Evolutionary conservation across 257 asterid species (phyloP), one percentile per base, ranked within the genome.

Genomic region (Salvia hispanica): DNA sequence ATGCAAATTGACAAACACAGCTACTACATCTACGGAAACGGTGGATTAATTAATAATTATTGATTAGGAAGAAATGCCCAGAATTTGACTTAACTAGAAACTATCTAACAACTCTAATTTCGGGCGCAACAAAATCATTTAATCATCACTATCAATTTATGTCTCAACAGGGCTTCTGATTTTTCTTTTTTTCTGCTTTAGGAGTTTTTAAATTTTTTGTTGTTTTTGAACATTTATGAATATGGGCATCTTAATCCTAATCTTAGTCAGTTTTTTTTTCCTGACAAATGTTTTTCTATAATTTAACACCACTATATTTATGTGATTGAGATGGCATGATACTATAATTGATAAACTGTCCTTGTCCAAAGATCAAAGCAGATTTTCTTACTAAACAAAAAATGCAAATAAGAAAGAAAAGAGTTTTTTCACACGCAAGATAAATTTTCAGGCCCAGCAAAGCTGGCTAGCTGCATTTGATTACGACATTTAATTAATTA

Each of bases 271-370:
- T 39, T 14, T n/a, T 45, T 69, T 28, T 25, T 25, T 18, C 21
- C 69, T 50, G 74, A 73, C 79, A 79, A 37, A 66, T 66, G 13
- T 44, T 72, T 69, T 63, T 3, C 55, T 18, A 59, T 63, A 47
- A 60, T 64, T 68, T 75, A 71, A 56, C 43, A 36, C 56, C 43
- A 62, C 54, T 46, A 25, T 48, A 68, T 43, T 60, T 62, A 44
- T 56, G 48, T 79, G 73, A 80, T 76, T 72, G 79, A 72, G 76
- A 74, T 55, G 71, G 51, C 47, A 70, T 62, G 66, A 47, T 67
- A 68, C 53, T 42, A 67, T 60, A 70, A 61, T 44, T 66, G 65
- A 71, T 69, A 47, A 37, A 44, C 44, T 70, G 78, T 77, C 80
- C 70, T 66, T 53, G 65, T 76, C 71, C 72, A 34, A 62, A 59